A percentile compares a stretch with the other conserved stretches of the same genome.
Evolutionary conservation across 495 filamentous ascomycete genomes (phyloP).

Genomic region (Penicillium lividum): DNA sequence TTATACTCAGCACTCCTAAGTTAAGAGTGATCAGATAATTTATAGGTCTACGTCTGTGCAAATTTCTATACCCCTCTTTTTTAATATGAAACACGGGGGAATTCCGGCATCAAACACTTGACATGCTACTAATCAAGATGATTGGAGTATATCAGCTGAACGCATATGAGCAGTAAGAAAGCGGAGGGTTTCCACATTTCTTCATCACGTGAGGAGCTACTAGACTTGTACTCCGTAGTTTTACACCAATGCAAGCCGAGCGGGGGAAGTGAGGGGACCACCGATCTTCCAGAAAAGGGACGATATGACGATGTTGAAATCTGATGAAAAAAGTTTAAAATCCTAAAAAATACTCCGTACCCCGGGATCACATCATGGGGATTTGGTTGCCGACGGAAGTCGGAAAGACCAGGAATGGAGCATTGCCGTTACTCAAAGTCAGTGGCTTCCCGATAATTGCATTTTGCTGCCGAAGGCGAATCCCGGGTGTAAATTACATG

Average conservation of each 20-base stretch:
- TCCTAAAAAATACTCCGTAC: not conserved
- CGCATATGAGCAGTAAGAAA: not conserved
- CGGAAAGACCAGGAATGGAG: not conserved
- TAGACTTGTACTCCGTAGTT: not conserved
- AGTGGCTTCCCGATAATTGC: not conserved
- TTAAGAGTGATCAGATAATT: not conserved
- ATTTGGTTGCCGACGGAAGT: slow-evolving; percentile 1
- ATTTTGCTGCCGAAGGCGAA: not conserved
- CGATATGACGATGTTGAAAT: not conserved
- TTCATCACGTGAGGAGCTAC: not conserved
- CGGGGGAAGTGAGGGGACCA: not conserved
- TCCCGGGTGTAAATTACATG: slow-evolving; percentile 5
- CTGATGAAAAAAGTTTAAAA: not conserved
- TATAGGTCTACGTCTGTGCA: not conserved
- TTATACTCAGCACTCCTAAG: not conserved
- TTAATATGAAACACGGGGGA: not conserved
- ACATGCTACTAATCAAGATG: not conserved
- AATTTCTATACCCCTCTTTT: not conserved
- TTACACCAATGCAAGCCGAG: too few species aligned
- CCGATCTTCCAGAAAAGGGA: not conserved
- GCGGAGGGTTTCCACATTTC: not conserved
- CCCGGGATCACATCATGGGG: not conserved
- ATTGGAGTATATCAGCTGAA: not conserved
- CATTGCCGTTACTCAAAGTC: not conserved
- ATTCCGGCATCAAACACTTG: not conserved